Base-by-base conservation (phyloP, 331 rosid species). In the Dryas integrifolia region DNA sequence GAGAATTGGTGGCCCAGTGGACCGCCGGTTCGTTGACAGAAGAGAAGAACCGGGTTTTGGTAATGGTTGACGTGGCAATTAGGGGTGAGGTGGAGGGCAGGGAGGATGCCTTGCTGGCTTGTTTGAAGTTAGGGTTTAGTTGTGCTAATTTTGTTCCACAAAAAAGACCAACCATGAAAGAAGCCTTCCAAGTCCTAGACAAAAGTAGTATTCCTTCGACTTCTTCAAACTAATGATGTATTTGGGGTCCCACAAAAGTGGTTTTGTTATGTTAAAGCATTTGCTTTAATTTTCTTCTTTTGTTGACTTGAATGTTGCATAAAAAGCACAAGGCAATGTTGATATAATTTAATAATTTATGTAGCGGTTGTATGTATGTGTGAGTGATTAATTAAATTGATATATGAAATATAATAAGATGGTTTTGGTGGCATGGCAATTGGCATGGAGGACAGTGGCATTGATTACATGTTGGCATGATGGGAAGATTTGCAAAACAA, bases 131-230 rank as follows among this genome's bases (percentile, higher is more conserved):
- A 74, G 97, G 98, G 16, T 80, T 91, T 57, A 82, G 81, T 7
- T 94, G 98, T 74, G 92, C 79, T 53, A 78, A 81, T 64, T 72
- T 83, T 74, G 81, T 51, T 47, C 92, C 96, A 50, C 96, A 86
- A 49, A 95, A 82, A 77, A 91, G 98, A 85, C 96, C 96, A 2
- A 76, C 87, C 48, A 95, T 95, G 92, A 95, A 87, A 83, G 97
- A 95, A 72, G 96, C 85, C 12, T 47, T 91, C 18, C 96, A 89
- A 74, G 72, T 82, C 60, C 78, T 95, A 1, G 96, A 86, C 24
- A 85, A 81, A 76, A 71, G 44, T 70, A 13, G 21, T 40, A 74
- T 76, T 49, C 44, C 68, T 24, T 15, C 65, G 39, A 44, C 70
- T 59, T 58, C 59, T 68, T 71, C 69, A 12, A 46, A 44, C 72